Evolutionary conservation across 2,329 filamentous ascomycete genomes (phyloP).

Genomic region (Trichoderma sp.): DNA sequence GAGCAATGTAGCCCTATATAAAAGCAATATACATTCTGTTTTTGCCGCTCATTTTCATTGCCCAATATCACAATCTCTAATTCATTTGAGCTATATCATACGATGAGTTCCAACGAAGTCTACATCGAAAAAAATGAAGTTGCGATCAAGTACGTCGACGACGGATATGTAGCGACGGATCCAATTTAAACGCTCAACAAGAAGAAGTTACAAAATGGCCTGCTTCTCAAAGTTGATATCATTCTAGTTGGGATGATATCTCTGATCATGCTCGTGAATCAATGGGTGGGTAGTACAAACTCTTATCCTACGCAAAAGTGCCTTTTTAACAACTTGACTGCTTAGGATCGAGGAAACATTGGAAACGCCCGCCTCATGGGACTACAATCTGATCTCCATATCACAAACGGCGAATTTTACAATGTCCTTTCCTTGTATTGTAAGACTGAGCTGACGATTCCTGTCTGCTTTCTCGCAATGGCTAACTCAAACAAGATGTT

Average conservation of each 20-base stretch:
- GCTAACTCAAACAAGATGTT: background rate
- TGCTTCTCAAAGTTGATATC: background rate
- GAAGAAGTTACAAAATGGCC: background rate
- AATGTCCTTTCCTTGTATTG: slow-evolving; percentile 7
- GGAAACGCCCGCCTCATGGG: slow-evolving; percentile 3
- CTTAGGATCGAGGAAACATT: slow-evolving; percentile 11
- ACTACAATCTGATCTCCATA: background rate
- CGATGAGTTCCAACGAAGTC: background rate
- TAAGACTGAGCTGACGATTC: background rate
- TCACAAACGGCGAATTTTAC: slow-evolving; percentile 2
- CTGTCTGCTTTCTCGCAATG: background rate
- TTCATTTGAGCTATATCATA: background rate
- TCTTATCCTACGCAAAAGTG: background rate
- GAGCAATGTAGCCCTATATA: background rate
- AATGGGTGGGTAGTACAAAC: background rate
- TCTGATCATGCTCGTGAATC: background rate
- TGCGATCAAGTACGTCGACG: background rate
- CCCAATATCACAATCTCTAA: background rate
- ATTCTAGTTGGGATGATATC: background rate
- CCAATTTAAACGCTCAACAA: background rate
- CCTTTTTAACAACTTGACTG: background rate
- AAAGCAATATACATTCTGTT: background rate
- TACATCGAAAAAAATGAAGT: background rate
- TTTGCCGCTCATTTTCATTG: background rate
- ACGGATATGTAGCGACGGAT: background rate